Evolutionary conservation across 495 filamentous ascomycete genomes (phyloP), one percentile per base, ranked within the genome.

Genomic region (Podospora tetraspora): DNA sequence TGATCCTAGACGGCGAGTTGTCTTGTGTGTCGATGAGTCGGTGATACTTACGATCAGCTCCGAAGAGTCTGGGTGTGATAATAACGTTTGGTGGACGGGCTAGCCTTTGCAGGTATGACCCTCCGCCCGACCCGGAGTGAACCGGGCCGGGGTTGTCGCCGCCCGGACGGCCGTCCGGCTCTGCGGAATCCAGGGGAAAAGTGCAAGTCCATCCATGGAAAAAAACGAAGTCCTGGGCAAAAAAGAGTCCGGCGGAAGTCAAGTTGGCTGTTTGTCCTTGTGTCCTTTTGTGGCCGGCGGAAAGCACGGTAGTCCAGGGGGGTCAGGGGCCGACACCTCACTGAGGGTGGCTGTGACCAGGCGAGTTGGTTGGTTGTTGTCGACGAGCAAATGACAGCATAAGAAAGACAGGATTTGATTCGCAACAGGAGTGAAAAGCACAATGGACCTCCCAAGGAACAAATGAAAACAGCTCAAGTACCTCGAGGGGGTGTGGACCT

Each of bases 401-500:
- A 72, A 25, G 63, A 72, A 74, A 73, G 19, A 79, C 72, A 76
- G 57, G 69, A 77, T 29, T 70, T 70, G 43, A 11, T 67, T 60
- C 68, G 64, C 71, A 71, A 79, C 76, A 80, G 9, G 68, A 29
- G 30, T 29, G 27, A 32, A 73, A 75, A 75, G 67, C 73, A 76
- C 66, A 73, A 75, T 68, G 71, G 75, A 66, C 75, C 77, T 77
- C 75, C 77, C 70, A 73, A 69, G 56, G 30, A 66, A 73, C 71
- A 71, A 67, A 73, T 62, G 75, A 75, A 78, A 76, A 63, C 68
- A 76, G 67, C 62, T 70, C 71, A 77, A 78, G 82, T 83, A 84
- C 82, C 82, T 84, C 74, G 82, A 80, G 75, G 81, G 82, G 73
- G 81, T 82, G 74, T 83, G 81, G 75, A 83, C 81, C 76, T 84